Evolutionary conservation across 768 basidiomycete genomes (phyloP).

Genomic region (Strobilomyces dryophilus): DNA sequence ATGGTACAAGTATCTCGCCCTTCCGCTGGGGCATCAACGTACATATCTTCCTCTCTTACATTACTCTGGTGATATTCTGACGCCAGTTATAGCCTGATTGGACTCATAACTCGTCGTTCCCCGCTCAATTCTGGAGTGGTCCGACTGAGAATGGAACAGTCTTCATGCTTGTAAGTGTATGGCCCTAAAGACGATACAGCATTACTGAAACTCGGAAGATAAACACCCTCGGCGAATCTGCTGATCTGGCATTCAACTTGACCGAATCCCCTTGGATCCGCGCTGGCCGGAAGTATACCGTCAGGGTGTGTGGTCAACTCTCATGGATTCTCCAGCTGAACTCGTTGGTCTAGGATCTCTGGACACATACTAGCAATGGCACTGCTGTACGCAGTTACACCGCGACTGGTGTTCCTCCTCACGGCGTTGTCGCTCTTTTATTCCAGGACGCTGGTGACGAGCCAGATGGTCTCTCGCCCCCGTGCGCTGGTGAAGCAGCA

Average conservation of each 20-base stretch:
- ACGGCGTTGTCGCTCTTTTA: constrained; percentile 63
- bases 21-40: constrained; percentile 69
- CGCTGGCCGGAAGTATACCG: constrained; percentile 56
- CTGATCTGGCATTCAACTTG: constrained; percentile 56
- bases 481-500: constrained; percentile 42
- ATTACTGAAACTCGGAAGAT: constrained; percentile 36
- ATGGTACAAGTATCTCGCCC: constrained; percentile 60
- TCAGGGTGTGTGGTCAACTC: constrained; percentile 42
- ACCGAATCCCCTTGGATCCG: constrained; percentile 70
- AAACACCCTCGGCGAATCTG: constrained; percentile 50
- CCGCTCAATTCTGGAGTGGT: constrained; percentile 69
- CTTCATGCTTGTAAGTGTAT: constrained; percentile 54
- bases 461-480: constrained; percentile 52
- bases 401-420: constrained; percentile 47
- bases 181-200: neutral
- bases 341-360: constrained; percentile 49
- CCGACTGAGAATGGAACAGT: constrained; percentile 57
- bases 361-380: constrained; percentile 67
- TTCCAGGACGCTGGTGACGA: constrained; percentile 66
- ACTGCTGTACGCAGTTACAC: constrained; percentile 56
- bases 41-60: constrained; percentile 36
- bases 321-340: neutral
- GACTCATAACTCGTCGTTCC: constrained; percentile 40
- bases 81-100: constrained; percentile 28
- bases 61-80: neutral